A percentile compares a stretch with the other conserved stretches of the same genome.
Conservation (phyloP, 2,329 filamentous ascomycete genomes). For the Verticillium longisporum region DNA sequence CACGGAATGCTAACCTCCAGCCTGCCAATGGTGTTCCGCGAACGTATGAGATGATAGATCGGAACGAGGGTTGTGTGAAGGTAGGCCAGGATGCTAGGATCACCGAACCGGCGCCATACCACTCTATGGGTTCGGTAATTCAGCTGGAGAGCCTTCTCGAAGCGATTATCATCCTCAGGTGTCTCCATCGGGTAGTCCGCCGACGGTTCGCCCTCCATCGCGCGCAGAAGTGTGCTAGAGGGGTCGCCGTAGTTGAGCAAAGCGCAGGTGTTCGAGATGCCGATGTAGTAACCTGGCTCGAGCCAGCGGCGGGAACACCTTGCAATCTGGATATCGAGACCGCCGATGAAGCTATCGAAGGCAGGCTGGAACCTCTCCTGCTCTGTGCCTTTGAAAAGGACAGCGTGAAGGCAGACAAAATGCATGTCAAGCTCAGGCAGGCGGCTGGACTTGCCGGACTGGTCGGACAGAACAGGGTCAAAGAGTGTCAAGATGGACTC, state of each 20-base stretch:
- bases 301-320: slow-evolving; percentile 44
- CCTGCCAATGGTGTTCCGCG: slow-evolving; percentile 18
- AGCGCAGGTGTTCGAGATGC: slow-evolving; percentile 46
- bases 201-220: background rate
- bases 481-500: slow-evolving; percentile 68
- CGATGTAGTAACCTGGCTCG: slow-evolving; percentile 48
- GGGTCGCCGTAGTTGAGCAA: slow-evolving; percentile 43
- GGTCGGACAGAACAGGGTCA: slow-evolving; percentile 41
- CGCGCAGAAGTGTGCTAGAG: background rate
- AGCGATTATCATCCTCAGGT: slow-evolving; percentile 3
- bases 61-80: slow-evolving; percentile 58
- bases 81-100: slow-evolving; percentile 54
- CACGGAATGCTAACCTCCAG: slow-evolving; percentile 45
- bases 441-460: slow-evolving; percentile 23
- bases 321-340: slow-evolving; percentile 52
- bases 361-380: slow-evolving; percentile 38
- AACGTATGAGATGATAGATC: slow-evolving; percentile 36
- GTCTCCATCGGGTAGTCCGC: background rate
- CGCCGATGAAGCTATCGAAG: slow-evolving; percentile 39
- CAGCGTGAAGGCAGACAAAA: slow-evolving; percentile 58
- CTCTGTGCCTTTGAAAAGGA: slow-evolving; percentile 50
- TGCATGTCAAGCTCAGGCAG: slow-evolving; percentile 44
- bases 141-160: slow-evolving; percentile 29
- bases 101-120: slow-evolving; percentile 44
- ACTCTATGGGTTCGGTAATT: slow-evolving; percentile 35